A percentile compares a stretch with the other conserved stretches of the same genome.
phyloP scores from a whole-genome alignment of 2,329 filamentous ascomycete species.

The Davidsoniella eucalypti region DNA sequence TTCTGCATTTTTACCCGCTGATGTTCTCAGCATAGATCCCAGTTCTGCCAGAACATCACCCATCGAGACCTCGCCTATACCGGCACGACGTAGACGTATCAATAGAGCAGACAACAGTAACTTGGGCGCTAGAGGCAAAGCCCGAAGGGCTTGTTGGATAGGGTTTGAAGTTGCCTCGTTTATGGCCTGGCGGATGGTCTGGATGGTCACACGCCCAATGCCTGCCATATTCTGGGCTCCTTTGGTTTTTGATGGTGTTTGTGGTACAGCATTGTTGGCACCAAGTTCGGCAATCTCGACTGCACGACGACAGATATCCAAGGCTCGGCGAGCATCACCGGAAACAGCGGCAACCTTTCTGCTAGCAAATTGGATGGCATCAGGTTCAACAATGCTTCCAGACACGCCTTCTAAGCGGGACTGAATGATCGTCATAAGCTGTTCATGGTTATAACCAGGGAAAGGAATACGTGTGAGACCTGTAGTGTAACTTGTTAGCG shows the following conservation, averaged over 20 bases:
- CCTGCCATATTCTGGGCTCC: conserved; percentile 39
- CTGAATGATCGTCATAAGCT: conserved; percentile 93
- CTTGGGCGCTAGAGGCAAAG: conserved; percentile 67
- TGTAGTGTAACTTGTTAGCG: conserved; percentile 12
- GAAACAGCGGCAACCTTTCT: conserved; percentile 94
- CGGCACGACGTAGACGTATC: conserved; percentile 62
- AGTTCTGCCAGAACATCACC: conserved; percentile 77
- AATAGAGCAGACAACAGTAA: conserved; percentile 72
- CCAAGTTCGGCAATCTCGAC: conserved; percentile 72
- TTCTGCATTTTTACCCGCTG: conserved; percentile 7
- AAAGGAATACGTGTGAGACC: conserved; percentile 89
- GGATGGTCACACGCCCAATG: conserved; percentile 59
- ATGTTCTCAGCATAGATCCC: conserved; percentile 10
- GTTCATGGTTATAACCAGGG: conserved; percentile 89
- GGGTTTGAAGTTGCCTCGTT: conserved; percentile 88
- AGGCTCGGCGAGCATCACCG: conserved; percentile 76
- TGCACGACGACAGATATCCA: conserved; percentile 88
- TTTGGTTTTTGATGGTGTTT: conserved; percentile 18
- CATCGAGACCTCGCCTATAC: conserved; percentile 71
- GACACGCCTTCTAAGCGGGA: conserved; percentile 81
- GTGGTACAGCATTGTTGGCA: conserved; percentile 18
- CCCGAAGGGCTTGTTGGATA: conserved; percentile 72
- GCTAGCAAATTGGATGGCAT: conserved; percentile 90
- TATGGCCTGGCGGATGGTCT: conserved; percentile 86
- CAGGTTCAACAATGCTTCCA: conserved; percentile 76